Conservation (phyloP, 2,329 filamentous ascomycete species). For the Pseudogymnoascus sp. region DNA sequence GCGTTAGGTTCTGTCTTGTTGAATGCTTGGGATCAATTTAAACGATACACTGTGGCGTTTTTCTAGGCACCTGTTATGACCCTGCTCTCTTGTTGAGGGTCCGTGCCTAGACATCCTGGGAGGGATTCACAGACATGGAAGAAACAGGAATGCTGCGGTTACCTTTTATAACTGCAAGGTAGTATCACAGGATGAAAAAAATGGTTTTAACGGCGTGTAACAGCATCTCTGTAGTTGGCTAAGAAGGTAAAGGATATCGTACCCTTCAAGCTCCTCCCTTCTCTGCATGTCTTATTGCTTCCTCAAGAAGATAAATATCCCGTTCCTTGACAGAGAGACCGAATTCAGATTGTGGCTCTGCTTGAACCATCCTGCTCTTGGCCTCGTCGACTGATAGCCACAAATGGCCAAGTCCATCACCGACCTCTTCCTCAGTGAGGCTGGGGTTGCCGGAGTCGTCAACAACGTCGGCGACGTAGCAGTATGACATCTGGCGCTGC, state of each 20-base stretch:
- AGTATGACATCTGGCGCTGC: neutral
- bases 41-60: neutral
- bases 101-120: neutral
- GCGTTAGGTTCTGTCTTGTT: neutral
- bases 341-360: neutral
- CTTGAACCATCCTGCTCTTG: neutral
- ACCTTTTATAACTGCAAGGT: neutral
- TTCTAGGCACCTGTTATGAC: neutral
- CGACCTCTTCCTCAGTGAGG: neutral
- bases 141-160: neutral
- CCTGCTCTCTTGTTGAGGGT: neutral
- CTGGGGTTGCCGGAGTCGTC: neutral
- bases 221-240: neutral
- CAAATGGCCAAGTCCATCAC: neutral
- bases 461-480: neutral
- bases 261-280: neutral
- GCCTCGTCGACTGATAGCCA: neutral
- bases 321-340: conserved; percentile 7
- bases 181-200: neutral
- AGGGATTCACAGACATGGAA: neutral
- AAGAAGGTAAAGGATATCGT: neutral
- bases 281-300: neutral
- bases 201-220: neutral
- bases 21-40: neutral
- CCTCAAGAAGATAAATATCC: neutral